Evolutionary conservation across 1,284 basidiomycete species (phyloP), one percentile per base, ranked within the genome.

Genomic region (Cystobasidium sp.): DNA sequence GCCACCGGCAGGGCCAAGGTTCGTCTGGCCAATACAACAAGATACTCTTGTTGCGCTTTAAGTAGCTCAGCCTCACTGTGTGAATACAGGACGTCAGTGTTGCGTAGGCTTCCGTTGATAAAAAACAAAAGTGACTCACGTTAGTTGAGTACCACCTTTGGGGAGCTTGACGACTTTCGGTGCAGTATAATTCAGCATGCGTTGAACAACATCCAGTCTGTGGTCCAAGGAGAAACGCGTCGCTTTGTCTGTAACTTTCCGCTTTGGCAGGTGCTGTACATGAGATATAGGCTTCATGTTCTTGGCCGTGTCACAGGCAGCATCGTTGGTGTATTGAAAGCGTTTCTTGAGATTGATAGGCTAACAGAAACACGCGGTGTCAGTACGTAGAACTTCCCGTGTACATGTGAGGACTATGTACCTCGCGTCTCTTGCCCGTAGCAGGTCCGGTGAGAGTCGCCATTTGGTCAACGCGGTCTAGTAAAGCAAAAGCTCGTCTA

Each of bases 1-100:
- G 94, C 94, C 76, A 93, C 88, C 0, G 93, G 89, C 47, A 96
- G 84, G 0, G 94, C 89, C 41, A 95, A 85, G 0, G 93, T 97
- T 59, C 94, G 87, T 80, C 93, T 90, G 18, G 91, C 89, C 44
- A 95, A 87, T 24, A 90, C 87, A 55, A 90, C 83, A 5, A 91
- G 90, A 75, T 92, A 88, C 65, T 86, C 86, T 78, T 95, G 91
- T 56, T 94, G 90, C 78, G 93, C 91, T 78, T 89, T 89, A 10
- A 87, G 85, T 78, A 91, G 87, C 65, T 93, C 92, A 75, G 90
- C 88, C 77, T 93, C 92, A 75, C 91, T 93, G 76, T 9, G 6
- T 18, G 44, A 18, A 46, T 44, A 51, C 4, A 41, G 73, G 51
- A 58, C 20, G 52, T 74, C 20, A 58, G 41, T 18, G 51, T 18